Evolutionary conservation across 1,139 yeast species (phyloP).

Genomic region (Geotrichum fermentans): DNA sequence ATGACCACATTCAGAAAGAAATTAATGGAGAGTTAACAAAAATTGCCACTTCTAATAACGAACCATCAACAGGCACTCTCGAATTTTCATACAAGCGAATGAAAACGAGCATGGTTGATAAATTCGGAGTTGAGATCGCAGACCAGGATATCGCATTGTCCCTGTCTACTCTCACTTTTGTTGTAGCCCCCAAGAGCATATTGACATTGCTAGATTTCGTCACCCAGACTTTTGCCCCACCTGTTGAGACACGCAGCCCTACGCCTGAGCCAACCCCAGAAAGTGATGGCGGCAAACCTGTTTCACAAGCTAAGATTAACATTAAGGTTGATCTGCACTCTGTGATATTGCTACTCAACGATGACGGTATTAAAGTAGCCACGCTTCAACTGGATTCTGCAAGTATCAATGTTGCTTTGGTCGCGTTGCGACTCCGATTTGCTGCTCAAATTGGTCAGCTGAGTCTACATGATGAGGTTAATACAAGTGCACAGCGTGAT

Average conservation of each 20-base stretch:
- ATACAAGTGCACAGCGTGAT: conserved; percentile 55
- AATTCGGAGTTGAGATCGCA: conserved; percentile 40
- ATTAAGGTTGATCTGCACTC: conserved; percentile 67
- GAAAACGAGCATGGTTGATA: conserved; percentile 21
- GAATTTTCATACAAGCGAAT: conserved; percentile 49
- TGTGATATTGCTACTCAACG: conserved; percentile 69
- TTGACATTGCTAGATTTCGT: conserved; percentile 74
- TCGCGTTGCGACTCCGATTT: conserved; percentile 75
- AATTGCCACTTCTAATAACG: conserved; percentile 55
- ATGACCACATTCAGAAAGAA: conserved; percentile 67
- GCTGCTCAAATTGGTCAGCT: conserved; percentile 72
- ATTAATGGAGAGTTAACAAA: conserved; percentile 62
- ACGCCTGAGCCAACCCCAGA: conserved; percentile 37
- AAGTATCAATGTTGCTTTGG: conserved; percentile 53
- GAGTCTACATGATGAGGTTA: conserved; percentile 68
- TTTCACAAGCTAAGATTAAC: conserved; percentile 45
- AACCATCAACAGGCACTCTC: conserved; percentile 47
- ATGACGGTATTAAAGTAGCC: conserved; percentile 76
- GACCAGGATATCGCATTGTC: conserved; percentile 71
- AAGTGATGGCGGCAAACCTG: neutral
- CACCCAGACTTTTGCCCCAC: conserved; percentile 68
- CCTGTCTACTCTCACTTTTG: conserved; percentile 73
- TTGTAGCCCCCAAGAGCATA: conserved; percentile 70
- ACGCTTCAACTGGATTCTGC: conserved; percentile 75
- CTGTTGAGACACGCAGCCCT: conserved; percentile 20